Conservation (phyloP, 164 flowering plant species). For the Vitis cinerea region DNA sequence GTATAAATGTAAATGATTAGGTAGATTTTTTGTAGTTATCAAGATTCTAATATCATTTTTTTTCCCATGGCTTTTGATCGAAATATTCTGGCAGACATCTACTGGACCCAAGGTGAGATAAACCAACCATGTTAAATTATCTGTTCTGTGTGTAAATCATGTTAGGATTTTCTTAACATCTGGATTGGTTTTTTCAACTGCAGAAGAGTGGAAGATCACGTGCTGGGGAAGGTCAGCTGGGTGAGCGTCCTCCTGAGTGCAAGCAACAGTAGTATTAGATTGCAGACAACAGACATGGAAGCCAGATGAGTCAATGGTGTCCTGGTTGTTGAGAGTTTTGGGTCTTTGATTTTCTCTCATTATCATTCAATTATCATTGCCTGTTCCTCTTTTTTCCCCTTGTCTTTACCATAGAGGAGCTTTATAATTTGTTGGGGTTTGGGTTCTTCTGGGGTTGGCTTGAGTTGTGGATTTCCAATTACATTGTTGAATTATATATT, state of each 20-base stretch:
- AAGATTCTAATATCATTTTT: conserved; percentile 4
- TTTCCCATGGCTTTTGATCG: not conserved
- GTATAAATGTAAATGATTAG: too few relatives aligned
- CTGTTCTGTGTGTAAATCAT: not conserved
- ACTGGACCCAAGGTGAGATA: conserved; percentile 29
- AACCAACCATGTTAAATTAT: not conserved
- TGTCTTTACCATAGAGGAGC: not conserved
- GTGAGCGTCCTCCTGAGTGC: conserved; percentile 55
- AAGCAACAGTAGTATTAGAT: conserved; percentile 41
- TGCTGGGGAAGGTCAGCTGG: conserved; percentile 28
- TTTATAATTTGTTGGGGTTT: not conserved
- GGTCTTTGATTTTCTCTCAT: not conserved
- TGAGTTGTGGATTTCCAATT: not conserved
- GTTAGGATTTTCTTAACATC: not conserved
- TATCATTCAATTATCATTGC: not conserved
- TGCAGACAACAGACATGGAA: conserved; percentile 3
- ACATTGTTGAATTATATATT: too few relatives aligned
- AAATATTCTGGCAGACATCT: conserved; percentile 20
- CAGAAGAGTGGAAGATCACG: conserved; percentile 40
- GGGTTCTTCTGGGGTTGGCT: not conserved
- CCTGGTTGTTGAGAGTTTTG: conserved; percentile 7
- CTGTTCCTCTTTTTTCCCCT: not conserved
- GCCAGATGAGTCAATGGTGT: not conserved
- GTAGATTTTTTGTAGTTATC: not conserved
- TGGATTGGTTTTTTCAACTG: conserved; percentile 3